Evolutionary conservation across 176 grass and related monocot species (phyloP), one percentile per base, ranked within the genome.

Genomic region (Themeda triandra): DNA sequence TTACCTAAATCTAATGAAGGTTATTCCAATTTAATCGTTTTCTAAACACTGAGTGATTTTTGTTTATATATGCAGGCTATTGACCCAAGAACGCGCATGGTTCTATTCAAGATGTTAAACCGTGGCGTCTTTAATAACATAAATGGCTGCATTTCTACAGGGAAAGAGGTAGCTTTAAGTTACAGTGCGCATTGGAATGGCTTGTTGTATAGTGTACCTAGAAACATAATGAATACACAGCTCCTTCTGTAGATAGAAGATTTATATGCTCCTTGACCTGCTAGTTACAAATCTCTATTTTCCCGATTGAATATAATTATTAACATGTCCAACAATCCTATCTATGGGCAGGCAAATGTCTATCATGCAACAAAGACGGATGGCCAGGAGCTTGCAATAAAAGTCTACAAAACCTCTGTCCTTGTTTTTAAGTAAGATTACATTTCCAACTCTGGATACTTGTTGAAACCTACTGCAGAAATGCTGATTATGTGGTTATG

Each of bases 401-500:
- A 98, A 93, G 80, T 98, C 73, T 98, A 98, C 64, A 98, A 98
- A 86, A 98, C 96, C 44, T 98, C 96, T 80, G 96, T 98, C 84
- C 96, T 98, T 78, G 93, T 98, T 85, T 98, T 98, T 83, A 96
- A 98, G 96, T 98, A 92, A 92, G 90, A 64, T 44, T 77, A 67
- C 10, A 70, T 78, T 73, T 77, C 17, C 60, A 9, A 42, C 48
- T 56, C 19, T 33, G 6, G 56, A 66, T 82, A 48, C 73, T 73
- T 51, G 24, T 75, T 80, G 71, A 69, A 56, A 72, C 21, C 54
- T 79, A 73, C 25, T 53, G 18, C 42, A 72, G n/a, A 69, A 64
- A 86, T 64, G 18, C 11, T 88, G 44, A 65, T 66, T 77, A 49
- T 82, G 58, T 82, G 33, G 21, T 67, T 86, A 49, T 68, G 11